These are phyloP conservation scores for Coprinopsis marcescibilis DNA, from an alignment of 768 basidiomycete genomes.

Conservation along the genomic window DNA sequence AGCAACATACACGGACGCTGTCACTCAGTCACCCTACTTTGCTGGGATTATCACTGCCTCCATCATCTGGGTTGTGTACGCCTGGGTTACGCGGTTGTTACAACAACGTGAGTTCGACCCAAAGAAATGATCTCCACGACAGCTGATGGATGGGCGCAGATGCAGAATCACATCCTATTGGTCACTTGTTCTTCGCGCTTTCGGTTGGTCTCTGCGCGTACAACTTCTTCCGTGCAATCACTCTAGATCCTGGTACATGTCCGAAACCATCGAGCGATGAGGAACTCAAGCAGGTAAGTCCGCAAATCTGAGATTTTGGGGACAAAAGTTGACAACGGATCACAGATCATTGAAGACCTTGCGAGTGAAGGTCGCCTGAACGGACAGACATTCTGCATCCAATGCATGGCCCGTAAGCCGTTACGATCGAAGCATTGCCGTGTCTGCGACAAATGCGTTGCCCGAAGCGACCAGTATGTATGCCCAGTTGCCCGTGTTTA, in stretches of 20 bases:
- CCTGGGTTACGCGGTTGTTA: constrained; percentile 76
- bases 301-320: no score
- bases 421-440: constrained; percentile 95
- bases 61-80: constrained; percentile 80
- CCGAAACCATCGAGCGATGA: constrained; percentile 76
- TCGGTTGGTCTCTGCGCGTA: constrained; percentile 67
- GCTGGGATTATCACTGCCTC: constrained; percentile 84
- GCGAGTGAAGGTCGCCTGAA: constrained; percentile 85
- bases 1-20: constrained; percentile 72
- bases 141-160: constrained; percentile 36
- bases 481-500: not conserved
- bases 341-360: constrained; percentile 89
- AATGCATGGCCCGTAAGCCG: constrained; percentile 92
- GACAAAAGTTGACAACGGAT: no score
- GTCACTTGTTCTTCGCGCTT: constrained; percentile 74
- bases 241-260: constrained; percentile 84
- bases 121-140: not conserved
- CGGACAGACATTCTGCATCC: constrained; percentile 94
- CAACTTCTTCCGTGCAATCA: constrained; percentile 89
- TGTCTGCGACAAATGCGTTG: constrained; percentile 83
- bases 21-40: constrained; percentile 88
- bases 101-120: constrained; percentile 44
- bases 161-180: constrained; percentile 67
- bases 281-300: constrained; percentile 84
- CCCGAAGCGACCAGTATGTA: constrained; percentile 88